These are phyloP conservation scores for Marsdenia floribunda DNA, from an alignment of 257 asterid genomes.

Conservation along the genomic window DNA sequence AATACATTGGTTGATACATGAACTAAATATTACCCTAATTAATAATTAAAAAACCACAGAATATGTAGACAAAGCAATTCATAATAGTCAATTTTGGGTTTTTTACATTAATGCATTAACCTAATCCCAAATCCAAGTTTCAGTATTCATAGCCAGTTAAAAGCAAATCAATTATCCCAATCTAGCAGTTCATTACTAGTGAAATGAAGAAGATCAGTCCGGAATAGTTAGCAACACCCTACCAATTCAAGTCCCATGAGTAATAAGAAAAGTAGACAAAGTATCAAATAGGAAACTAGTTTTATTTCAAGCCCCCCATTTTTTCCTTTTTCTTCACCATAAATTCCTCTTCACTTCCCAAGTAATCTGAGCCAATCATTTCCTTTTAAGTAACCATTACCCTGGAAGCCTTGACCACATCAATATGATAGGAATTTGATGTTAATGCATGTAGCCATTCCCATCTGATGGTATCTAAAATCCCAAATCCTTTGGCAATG, in stretches of 20 bases:
- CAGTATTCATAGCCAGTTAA: not conserved
- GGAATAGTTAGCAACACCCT: not conserved
- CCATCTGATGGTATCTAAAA: not conserved
- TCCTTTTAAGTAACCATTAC: not conserved
- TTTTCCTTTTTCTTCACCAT: not conserved
- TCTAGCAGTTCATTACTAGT: not conserved
- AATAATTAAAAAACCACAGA: not conserved
- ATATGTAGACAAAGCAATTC: not conserved
- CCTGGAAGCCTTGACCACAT: not conserved
- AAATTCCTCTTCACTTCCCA: not conserved
- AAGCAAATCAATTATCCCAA: not conserved
- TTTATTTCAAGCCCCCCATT: not conserved
- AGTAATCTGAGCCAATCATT: not conserved
- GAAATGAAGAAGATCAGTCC: not conserved
- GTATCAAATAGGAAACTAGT: not conserved
- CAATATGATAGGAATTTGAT: not conserved
- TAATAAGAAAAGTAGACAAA: not conserved
- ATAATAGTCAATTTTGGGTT: not conserved
- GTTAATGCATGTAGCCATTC: not conserved
- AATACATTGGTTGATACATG: not conserved
- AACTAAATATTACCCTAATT: not conserved
- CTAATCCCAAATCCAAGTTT: too few relatives aligned
- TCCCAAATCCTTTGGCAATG: not conserved
- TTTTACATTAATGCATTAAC: not conserved
- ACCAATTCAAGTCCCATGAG: not conserved